Evolutionary conservation across 2,329 filamentous ascomycete species (phyloP).

Genomic region (Ciborinia camelliae): DNA sequence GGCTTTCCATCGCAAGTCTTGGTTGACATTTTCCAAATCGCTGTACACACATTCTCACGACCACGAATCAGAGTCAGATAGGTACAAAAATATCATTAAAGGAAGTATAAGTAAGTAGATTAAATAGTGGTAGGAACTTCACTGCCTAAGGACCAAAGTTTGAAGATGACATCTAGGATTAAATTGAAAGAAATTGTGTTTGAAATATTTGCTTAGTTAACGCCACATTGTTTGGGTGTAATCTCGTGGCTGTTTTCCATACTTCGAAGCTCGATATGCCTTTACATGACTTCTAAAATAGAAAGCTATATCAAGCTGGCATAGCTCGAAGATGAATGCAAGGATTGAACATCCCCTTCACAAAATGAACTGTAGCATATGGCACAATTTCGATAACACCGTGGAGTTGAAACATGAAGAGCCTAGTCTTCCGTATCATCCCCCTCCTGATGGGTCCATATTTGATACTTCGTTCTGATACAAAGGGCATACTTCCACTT

Average conservation of each 20-base stretch:
- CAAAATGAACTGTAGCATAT: slow-evolving; percentile 6
- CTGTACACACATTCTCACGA: neutral
- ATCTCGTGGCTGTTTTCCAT: neutral
- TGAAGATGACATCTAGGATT: neutral
- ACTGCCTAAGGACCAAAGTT: neutral
- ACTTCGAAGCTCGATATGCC: neutral
- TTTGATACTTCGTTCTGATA: slow-evolving; percentile 24
- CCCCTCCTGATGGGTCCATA: neutral
- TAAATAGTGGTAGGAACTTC: neutral
- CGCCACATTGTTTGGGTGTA: slow-evolving; percentile 2
- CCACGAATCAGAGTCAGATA: neutral
- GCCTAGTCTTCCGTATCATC: slow-evolving; percentile 3
- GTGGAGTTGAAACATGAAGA: neutral
- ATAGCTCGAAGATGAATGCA: neutral
- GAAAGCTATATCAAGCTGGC: neutral
- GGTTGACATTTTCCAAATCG: slow-evolving; percentile 13
- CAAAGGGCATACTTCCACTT: slow-evolving; percentile 33
- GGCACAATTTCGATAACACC: neutral
- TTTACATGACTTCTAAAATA: neutral
- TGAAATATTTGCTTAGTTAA: neutral
- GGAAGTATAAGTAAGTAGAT: neutral
- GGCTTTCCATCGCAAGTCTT: slow-evolving; percentile 15
- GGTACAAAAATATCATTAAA: neutral
- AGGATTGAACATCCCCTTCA: neutral
- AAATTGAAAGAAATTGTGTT: neutral